Base-by-base conservation (phyloP, 176 grass and related monocot genomes). In the Stipa capillata region DNA sequence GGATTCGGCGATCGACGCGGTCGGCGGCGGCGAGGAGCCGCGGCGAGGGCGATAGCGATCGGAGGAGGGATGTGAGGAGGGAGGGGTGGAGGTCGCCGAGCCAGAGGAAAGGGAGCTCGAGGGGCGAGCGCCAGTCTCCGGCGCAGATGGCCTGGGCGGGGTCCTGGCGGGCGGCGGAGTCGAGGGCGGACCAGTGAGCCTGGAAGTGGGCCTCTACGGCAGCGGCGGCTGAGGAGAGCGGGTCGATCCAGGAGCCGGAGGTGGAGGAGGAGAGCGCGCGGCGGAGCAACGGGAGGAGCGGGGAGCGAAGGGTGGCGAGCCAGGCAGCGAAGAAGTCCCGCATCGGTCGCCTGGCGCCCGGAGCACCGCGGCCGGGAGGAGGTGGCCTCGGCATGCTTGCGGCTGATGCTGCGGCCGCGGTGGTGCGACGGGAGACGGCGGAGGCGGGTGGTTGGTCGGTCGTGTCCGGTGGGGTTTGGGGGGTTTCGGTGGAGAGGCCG, bases 61-160 rank as follows among this genome's bases (percentile, higher is more conserved):
- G 85, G 58, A 85, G 65, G 44, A 91, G 85, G 65, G 85, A 68
- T 27, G 89, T 85, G 23, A 91, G 49, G 72, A 91, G 82, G 77
- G 85, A 84, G 13, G 89, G 89, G 78, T 91, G 89, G 66, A 88
- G 45, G 82, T 85, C 89, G 11, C 89, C 89, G 73, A 91, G 73
- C 83, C 84, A 91, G 65, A 91, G 82, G 72, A 91, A 91, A 51
- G 89, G 89, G 42, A 85, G 72, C 78, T 91, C 89, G 72, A 91
- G 72, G 13, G 82, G 85, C 42, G 85, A 85, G 17, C 89, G 85
- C 83, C 84, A 86, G 60, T 81, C 61, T 17, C 79, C 66, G 35
- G 89, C 73, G 50, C 72, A 71, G 82, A 91, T 37, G 51, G 60
- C 82, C 67, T 73, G 82, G 17, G 82, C 35, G 10, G 85, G 85